Conservation (phyloP, 345 rosid species). For the Eucalyptus sideroxylon region DNA sequence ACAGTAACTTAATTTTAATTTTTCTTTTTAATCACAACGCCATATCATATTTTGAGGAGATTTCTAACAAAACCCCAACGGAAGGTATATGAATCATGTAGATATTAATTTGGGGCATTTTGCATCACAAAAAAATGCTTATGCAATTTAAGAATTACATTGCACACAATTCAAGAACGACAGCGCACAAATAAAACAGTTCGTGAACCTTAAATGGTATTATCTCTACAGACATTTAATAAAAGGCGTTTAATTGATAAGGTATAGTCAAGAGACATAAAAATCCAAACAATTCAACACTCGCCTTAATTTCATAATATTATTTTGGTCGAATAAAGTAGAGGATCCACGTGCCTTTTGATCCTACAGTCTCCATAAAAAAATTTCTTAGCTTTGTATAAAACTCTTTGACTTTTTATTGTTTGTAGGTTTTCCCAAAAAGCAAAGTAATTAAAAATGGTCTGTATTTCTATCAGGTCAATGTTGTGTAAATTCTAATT, state of each 20-base stretch:
- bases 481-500: not conserved
- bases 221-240: not conserved
- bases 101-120: not conserved
- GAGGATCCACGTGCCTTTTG: not conserved
- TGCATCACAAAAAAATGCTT: too few species aligned
- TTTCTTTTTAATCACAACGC: not conserved
- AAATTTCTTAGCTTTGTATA: not conserved
- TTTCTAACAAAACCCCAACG: not conserved
- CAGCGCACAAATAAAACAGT: not conserved
- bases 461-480: not conserved
- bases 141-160: not conserved
- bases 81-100: not conserved
- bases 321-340: not conserved
- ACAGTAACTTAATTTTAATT: too few species aligned
- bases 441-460: not conserved
- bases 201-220: not conserved
- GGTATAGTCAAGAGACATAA: not conserved
- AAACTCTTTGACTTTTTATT: not conserved
- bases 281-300: not conserved
- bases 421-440: not conserved
- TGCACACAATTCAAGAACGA: not conserved
- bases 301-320: not conserved
- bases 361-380: not conserved
- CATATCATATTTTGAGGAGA: too few species aligned
- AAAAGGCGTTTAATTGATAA: not conserved